Conservation (phyloP, 495 filamentous ascomycete species). For the Neurospora sp. region DNA sequence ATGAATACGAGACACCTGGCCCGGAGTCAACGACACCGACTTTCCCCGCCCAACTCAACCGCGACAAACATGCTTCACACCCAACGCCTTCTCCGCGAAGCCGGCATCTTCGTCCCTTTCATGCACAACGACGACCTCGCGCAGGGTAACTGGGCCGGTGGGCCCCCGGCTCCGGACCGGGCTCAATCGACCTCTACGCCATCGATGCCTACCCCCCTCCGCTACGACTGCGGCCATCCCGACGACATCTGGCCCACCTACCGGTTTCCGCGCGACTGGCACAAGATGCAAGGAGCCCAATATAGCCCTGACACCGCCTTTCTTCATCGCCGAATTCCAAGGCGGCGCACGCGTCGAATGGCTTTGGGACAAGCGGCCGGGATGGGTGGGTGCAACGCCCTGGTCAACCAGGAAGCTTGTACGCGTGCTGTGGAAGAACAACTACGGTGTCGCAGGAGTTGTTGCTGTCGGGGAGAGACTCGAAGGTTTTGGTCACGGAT, state of each 20-base stretch:
- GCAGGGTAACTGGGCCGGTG: not conserved
- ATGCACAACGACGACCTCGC: not conserved
- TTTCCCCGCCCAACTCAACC: not conserved
- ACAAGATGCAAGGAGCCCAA: not conserved
- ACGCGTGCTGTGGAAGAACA: too few relatives aligned
- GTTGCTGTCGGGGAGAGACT: too few relatives aligned
- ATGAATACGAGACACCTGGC: not conserved
- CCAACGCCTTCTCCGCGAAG: not conserved
- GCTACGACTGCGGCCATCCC: not conserved
- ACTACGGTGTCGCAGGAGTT: too few relatives aligned
- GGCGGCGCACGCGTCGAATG: too few relatives aligned
- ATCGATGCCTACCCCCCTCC: not conserved
- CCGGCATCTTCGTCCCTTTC: not conserved
- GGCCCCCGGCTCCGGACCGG: not conserved
- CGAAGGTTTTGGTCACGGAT: too few relatives aligned
- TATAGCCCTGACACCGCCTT: not conserved
- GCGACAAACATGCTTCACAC: not conserved
- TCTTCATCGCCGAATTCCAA: too few relatives aligned
- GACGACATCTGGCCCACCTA: not conserved
- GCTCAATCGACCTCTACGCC: not conserved
- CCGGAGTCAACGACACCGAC: not conserved
- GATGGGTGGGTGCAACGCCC: too few relatives aligned
- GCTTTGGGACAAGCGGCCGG: too few relatives aligned
- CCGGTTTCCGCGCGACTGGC: not conserved
- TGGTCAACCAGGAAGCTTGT: too few relatives aligned